Evolutionary conservation across 352 stramenopile genomes (phyloP), one percentile per base, ranked within the genome.

Genomic region (Halophytophthora batemanensis): DNA sequence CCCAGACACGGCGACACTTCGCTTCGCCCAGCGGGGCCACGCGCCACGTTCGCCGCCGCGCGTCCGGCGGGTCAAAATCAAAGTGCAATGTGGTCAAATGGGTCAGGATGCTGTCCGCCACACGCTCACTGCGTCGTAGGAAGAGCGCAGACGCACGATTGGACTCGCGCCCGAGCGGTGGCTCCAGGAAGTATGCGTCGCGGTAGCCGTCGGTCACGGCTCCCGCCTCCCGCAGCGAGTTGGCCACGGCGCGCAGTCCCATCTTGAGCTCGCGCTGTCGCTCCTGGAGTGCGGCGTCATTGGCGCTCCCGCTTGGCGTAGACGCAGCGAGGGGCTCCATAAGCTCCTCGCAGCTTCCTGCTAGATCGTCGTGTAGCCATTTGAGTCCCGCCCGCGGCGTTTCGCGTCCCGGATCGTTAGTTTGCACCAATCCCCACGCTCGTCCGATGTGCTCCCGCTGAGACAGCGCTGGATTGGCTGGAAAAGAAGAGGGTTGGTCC

Each of bases 1-100:
- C 46, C 57, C 77, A 90, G 15, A 90, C 48, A 13, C 35, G 40
- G 14, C 41, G 44, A 56, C 80, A 90, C 48, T 85, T 84, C 37
- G 60, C 69, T 21, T 59, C 35, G 10, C 74, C 74, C 38, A 87
- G 52, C 25, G 63, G 51, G 19, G 66, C 60, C n/a, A 79, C 43
- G 42, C 29, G 59, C 74, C 74, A 86, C n/a, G 65, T 22, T 29
- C 66, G 43, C 1, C 59, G 58, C 21, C 59, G 19, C 14, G 19
- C 29, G 23, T 84, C 77, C 0, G 67, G 64, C 23, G 70, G 40
- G 45, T 85, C 76, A 50, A 85, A 84, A 25, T 63, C 69, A 21
- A 85, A 83, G 2, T 59, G 63, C 40, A 65, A 35, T 3, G 56
- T 45, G 22, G 53, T 56, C 33, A 60, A 49, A 6, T 47, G 61